Percentiles rank a stretch among this genome's conserved stretches.
These are phyloP conservation scores for Solanum chacoense DNA, from an alignment of 305 asterid species.

Conservation along the genomic window DNA sequence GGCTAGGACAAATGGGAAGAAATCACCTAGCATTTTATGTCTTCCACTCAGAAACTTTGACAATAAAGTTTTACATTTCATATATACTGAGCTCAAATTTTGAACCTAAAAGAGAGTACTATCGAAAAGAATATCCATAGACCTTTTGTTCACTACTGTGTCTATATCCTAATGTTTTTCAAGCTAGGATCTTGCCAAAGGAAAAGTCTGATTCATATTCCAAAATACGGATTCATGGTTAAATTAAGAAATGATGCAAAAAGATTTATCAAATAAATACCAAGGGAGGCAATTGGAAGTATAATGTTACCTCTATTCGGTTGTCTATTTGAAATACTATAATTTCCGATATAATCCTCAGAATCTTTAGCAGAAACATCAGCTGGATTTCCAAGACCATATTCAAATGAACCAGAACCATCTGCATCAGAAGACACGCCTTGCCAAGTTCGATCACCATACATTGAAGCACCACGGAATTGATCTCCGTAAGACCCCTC, in stretches of 20 bases:
- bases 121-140: background rate
- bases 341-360: constrained; percentile 63
- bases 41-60: background rate
- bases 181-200: background rate
- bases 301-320: constrained; percentile 64
- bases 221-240: background rate
- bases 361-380: constrained; percentile 53
- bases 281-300: constrained; percentile 2
- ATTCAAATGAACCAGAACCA: constrained; percentile 58
- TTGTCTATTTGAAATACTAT: constrained; percentile 67
- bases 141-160: background rate
- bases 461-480: constrained; percentile 52
- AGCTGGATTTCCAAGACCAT: constrained; percentile 55
- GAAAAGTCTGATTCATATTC: background rate
- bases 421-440: constrained; percentile 57
- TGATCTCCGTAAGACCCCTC: constrained; percentile 67
- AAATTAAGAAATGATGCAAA: background rate
- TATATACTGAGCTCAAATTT: background rate
- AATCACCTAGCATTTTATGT: background rate
- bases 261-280: background rate
- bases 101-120: background rate
- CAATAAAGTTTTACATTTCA: background rate
- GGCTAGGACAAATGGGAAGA: background rate
- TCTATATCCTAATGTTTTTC: background rate
- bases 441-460: constrained; percentile 80